Conservation (phyloP, 805 yeast genomes). For the Nakazawaea wickerhamii region DNA sequence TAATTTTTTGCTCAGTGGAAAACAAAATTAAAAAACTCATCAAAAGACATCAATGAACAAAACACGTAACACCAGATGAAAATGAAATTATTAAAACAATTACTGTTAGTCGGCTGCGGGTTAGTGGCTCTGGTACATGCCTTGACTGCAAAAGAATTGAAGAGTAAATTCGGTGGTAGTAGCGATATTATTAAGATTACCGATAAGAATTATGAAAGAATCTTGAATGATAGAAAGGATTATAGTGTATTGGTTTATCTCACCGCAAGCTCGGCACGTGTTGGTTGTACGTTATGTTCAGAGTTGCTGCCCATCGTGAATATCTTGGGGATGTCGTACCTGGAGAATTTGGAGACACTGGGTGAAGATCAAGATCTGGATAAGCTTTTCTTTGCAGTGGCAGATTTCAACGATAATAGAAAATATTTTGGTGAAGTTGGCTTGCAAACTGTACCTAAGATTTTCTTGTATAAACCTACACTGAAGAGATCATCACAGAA, state of each 20-base stretch:
- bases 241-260: conserved; percentile 59
- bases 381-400: conserved; percentile 58
- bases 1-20: background rate
- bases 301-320: conserved; percentile 64
- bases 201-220: conserved; percentile 52
- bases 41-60: background rate
- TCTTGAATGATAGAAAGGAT: conserved; percentile 58
- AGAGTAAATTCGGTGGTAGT: conserved; percentile 12
- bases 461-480: conserved; percentile 57
- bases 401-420: conserved; percentile 63
- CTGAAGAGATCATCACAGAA: conserved; percentile 26
- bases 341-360: conserved; percentile 40
- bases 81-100: background rate
- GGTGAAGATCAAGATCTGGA: conserved; percentile 41
- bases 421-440: conserved; percentile 45
- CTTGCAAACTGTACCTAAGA: conserved; percentile 73
- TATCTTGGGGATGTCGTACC: conserved; percentile 55
- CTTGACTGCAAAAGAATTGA: conserved; percentile 6
- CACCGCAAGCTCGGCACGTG: conserved; percentile 67
- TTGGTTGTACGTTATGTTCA: conserved; percentile 73
- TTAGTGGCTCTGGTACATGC: background rate
- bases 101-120: background rate
- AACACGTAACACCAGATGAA: no score
- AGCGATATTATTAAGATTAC: conserved; percentile 40
- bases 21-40: no score